Conservation (phyloP, 306 rosid species). For the Cicer judaicum region DNA sequence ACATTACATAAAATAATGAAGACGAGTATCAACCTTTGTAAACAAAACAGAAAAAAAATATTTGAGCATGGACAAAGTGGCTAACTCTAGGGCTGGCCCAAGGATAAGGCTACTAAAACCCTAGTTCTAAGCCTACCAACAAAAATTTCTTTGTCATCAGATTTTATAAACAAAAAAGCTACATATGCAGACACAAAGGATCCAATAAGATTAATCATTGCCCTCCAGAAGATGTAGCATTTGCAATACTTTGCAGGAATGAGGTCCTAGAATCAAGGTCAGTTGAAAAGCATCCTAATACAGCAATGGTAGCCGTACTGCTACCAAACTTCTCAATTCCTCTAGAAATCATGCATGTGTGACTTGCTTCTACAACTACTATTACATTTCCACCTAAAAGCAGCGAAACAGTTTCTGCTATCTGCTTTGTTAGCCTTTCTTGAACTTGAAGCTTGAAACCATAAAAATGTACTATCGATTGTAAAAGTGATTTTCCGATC, state of each 20-base stretch:
- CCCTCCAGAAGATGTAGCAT: conserved; percentile 47
- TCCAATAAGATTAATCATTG: conserved; percentile 9
- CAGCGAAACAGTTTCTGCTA: conserved; percentile 82
- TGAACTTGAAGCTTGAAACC: conserved; percentile 97
- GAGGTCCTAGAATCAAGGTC: conserved; percentile 59
- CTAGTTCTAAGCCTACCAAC: too few species aligned
- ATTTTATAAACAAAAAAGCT: too few species aligned
- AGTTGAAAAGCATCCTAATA: conserved; percentile 69
- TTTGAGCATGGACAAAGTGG: conserved; percentile 27
- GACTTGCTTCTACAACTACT: conserved; percentile 90
- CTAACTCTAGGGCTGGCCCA: background rate
- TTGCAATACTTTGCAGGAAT: conserved; percentile 79
- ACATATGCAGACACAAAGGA: too few species aligned
- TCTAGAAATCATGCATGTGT: conserved; percentile 94
- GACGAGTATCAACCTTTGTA: background rate
- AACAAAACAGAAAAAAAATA: background rate
- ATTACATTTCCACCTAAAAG: conserved; percentile 78
- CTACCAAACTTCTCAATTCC: conserved; percentile 96
- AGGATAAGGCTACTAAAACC: too few species aligned
- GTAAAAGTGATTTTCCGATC: conserved; percentile 70
- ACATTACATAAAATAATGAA: conserved; percentile 28
- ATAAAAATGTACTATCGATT: conserved; percentile 77
- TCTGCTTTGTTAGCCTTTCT: conserved; percentile 90
- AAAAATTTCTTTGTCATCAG: too few species aligned
- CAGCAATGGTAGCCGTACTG: conserved; percentile 85